Evolutionary conservation across 2,329 filamentous ascomycete genomes (phyloP).

Genomic region (Penicillium sp.): DNA sequence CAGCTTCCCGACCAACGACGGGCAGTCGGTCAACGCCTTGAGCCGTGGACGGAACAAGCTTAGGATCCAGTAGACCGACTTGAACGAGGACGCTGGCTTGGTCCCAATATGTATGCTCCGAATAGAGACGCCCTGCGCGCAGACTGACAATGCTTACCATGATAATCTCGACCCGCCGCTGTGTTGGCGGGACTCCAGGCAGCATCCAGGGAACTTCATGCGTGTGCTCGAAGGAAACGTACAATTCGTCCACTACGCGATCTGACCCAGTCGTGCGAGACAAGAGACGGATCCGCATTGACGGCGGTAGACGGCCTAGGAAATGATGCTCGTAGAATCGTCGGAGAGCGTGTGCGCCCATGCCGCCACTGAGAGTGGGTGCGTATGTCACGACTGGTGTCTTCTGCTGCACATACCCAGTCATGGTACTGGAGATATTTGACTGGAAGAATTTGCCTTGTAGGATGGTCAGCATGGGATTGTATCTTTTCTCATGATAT

Average conservation of each 20-base stretch:
- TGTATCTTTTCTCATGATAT: neutral
- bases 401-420: slow-evolving; percentile 27
- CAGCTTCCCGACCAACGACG: slow-evolving; percentile 38
- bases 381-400: slow-evolving; percentile 28
- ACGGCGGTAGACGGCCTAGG: slow-evolving; percentile 47
- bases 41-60: slow-evolving; percentile 47
- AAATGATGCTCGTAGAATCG: slow-evolving; percentile 56
- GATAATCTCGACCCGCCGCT: slow-evolving; percentile 52
- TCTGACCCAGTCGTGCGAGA: slow-evolving; percentile 55
- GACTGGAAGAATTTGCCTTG: slow-evolving; percentile 32
- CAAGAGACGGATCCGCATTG: slow-evolving; percentile 50
- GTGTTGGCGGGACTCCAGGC: slow-evolving; percentile 52
- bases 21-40: slow-evolving; percentile 36
- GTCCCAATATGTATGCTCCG: slow-evolving; percentile 58
- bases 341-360: slow-evolving; percentile 38
- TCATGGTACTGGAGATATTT: slow-evolving; percentile 29
- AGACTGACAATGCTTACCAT: slow-evolving; percentile 54
- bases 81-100: slow-evolving; percentile 57
- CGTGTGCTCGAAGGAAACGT: slow-evolving; percentile 53
- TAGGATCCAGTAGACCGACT: slow-evolving; percentile 53
- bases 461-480: slow-evolving; percentile 1
- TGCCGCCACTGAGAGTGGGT: slow-evolving; percentile 39
- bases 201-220: slow-evolving; percentile 55
- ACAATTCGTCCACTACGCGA: slow-evolving; percentile 57
- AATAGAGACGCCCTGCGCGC: slow-evolving; percentile 49